Evolutionary conservation across 73 alveolate species (phyloP).

Genomic region (Tetrahymena malaccensis): DNA sequence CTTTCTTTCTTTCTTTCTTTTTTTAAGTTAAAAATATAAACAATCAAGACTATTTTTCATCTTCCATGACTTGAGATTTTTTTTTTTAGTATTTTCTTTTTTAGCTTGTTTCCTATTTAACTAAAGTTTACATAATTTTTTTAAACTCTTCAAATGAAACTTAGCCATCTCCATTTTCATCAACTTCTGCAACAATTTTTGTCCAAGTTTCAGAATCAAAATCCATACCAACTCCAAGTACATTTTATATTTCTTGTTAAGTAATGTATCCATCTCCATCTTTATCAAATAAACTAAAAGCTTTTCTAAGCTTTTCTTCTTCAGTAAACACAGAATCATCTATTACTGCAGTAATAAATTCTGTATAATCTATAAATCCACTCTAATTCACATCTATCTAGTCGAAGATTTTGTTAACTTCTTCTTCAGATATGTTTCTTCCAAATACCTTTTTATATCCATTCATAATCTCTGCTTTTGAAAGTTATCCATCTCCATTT

Average conservation of each 20-base stretch:
- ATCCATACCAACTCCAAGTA: neutral
- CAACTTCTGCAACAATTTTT: constrained; percentile 42
- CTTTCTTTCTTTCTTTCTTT: no score
- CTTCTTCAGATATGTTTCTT: neutral
- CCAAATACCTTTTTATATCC: neutral
- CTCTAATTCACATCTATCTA: neutral
- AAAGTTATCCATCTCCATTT: constrained; percentile 16
- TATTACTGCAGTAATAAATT: constrained; percentile 6
- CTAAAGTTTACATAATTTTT: constrained; percentile 27
- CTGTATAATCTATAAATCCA: constrained; percentile 26
- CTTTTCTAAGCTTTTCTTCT: neutral
- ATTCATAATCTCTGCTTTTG: neutral
- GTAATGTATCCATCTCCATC: constrained; percentile 36
- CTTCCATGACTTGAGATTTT: neutral
- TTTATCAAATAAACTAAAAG: constrained; percentile 32
- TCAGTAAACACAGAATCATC: neutral
- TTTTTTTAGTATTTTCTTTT: neutral
- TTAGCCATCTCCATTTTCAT: constrained; percentile 60
- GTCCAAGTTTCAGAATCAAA: neutral
- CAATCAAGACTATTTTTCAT: neutral
- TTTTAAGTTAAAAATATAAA: no score
- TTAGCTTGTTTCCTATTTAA: neutral
- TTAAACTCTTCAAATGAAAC: constrained; percentile 58
- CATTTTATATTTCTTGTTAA: constrained; percentile 6
- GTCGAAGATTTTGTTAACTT: neutral